A percentile compares a stretch with the other conserved stretches of the same genome.
phyloP scores from a whole-genome alignment of 768 basidiomycete genomes.

The Mycena olivaceomarginata region DNA sequence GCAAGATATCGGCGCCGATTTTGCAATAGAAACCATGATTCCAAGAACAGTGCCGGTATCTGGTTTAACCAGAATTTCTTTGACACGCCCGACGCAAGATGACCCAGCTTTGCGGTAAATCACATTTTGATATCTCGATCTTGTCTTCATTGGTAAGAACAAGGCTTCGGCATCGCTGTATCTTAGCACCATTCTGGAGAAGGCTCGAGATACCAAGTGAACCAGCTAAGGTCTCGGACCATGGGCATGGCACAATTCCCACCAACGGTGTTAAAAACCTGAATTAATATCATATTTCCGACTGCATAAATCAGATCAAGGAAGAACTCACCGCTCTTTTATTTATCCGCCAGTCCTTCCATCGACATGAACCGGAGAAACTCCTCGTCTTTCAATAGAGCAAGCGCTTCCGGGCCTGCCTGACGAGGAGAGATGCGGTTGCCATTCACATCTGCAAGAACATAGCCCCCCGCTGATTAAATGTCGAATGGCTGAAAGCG shows the following conservation, averaged over 20 bases:
- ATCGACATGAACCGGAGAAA: background rate
- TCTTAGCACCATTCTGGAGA: background rate
- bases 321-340: background rate
- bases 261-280: background rate
- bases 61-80: background rate
- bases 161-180: slow-evolving; percentile 3
- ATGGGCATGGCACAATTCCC: background rate
- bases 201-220: background rate
- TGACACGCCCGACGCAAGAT: background rate
- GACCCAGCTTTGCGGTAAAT: background rate
- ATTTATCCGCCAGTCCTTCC: background rate
- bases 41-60: background rate
- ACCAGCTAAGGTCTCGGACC: background rate
- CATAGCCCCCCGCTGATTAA: slow-evolving; percentile 39
- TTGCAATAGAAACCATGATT: background rate
- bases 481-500: slow-evolving; percentile 14
- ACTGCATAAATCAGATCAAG: background rate
- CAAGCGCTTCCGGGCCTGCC: background rate
- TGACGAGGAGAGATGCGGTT: background rate
- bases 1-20: background rate
- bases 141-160: background rate
- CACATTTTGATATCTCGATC: background rate
- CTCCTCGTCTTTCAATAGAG: background rate
- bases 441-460: background rate
- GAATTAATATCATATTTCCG: background rate